phyloP scores from a whole-genome alignment of 331 rosid genomes.

The Rhamnella rubrinervis region DNA sequence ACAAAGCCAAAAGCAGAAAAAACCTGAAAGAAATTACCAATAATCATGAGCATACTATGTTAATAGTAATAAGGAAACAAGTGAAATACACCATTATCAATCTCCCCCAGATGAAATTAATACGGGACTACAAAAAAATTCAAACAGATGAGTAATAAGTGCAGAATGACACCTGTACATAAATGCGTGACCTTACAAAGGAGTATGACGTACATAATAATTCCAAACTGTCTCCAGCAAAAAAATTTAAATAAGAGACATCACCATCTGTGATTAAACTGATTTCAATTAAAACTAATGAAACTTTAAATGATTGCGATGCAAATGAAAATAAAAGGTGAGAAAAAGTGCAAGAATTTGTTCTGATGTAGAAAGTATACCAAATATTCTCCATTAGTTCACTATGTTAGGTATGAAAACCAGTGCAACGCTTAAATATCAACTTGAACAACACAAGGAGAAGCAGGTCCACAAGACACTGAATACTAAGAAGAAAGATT shows the following conservation, averaged over 20 bases:
- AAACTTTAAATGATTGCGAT: slow-evolving; percentile 42
- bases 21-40: slow-evolving; percentile 41
- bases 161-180: slow-evolving; percentile 92
- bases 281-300: slow-evolving; percentile 43
- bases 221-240: slow-evolving; percentile 93
- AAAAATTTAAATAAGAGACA: slow-evolving; percentile 70
- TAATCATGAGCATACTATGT: slow-evolving; percentile 16
- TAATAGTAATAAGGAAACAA: slow-evolving; percentile 13
- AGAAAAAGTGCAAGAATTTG: slow-evolving; percentile 9
- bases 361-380: slow-evolving; percentile 12
- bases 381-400: neutral
- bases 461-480: no score
- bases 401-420: slow-evolving; percentile 8
- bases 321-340: slow-evolving; percentile 27
- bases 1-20: slow-evolving; percentile 89
- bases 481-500: no score
- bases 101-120: slow-evolving; percentile 30
- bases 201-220: slow-evolving; percentile 74
- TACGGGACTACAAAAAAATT: slow-evolving; percentile 36
- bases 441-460: no score
- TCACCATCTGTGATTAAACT: slow-evolving; percentile 61
- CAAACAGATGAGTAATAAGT: slow-evolving; percentile 66
- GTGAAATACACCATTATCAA: slow-evolving; percentile 16
- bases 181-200: slow-evolving; percentile 81
- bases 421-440: neutral